phyloP scores from a whole-genome alignment of 2,329 filamentous ascomycete species.

The Coniochaeta sp. region DNA sequence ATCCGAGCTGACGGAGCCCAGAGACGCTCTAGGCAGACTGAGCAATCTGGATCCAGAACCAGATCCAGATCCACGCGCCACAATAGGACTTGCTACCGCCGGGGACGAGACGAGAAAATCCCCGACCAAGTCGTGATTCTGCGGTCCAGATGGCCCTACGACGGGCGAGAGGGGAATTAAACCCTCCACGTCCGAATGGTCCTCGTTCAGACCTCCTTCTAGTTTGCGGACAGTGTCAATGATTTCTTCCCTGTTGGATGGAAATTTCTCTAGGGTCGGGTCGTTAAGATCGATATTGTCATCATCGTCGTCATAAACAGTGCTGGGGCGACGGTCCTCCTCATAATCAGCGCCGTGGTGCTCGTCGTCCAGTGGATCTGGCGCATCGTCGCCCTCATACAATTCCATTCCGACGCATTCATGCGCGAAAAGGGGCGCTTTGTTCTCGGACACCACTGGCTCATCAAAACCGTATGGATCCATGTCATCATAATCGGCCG shows the following conservation, averaged over 20 bases:
- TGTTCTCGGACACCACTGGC: slow-evolving; percentile 8
- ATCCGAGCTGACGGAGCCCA: slow-evolving; percentile 19
- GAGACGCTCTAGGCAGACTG: slow-evolving; percentile 17
- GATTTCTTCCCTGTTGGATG: slow-evolving; percentile 35
- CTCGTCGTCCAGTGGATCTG: slow-evolving; percentile 22
- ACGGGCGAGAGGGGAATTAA: slow-evolving; percentile 25
- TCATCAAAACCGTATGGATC: background rate
- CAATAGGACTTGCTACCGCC: slow-evolving; percentile 24
- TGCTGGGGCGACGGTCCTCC: slow-evolving; percentile 8
- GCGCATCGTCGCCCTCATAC: slow-evolving; percentile 15
- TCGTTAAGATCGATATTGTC: slow-evolving; percentile 32
- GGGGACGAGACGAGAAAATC: slow-evolving; percentile 25
- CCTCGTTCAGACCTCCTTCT: slow-evolving; percentile 33
- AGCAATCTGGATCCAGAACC: slow-evolving; percentile 14
- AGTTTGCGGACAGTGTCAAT: slow-evolving; percentile 37
- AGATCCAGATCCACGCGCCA: slow-evolving; percentile 7
- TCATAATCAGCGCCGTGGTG: slow-evolving; percentile 13
- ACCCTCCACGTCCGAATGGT: slow-evolving; percentile 27
- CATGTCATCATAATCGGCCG: background rate
- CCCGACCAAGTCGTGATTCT: slow-evolving; percentile 26
- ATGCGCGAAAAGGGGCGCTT: slow-evolving; percentile 37
- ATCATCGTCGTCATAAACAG: slow-evolving; percentile 11
- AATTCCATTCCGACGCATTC: slow-evolving; percentile 31
- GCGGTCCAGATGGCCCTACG: slow-evolving; percentile 23
- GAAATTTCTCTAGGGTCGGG: slow-evolving; percentile 40